Conservation (phyloP, 148 eudicot species). For the Bassia scoparia region DNA sequence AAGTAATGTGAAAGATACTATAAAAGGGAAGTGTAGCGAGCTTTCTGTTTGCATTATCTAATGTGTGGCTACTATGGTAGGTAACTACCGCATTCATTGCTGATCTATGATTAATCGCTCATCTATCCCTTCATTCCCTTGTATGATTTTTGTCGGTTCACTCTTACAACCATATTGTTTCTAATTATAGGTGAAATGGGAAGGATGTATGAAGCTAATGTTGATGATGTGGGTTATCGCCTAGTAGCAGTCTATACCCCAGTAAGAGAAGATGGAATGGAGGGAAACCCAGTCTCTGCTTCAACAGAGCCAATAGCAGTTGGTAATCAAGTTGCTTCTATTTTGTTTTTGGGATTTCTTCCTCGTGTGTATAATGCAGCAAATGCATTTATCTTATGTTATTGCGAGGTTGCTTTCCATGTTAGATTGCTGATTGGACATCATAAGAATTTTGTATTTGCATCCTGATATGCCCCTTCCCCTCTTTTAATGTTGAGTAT, state of each 20-base stretch:
- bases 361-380: not conserved
- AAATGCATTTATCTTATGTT: too few species aligned
- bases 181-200: slow-evolving; percentile 80
- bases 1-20: too few species aligned
- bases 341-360: not conserved
- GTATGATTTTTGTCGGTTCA: not conserved
- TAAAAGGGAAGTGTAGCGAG: too few species aligned
- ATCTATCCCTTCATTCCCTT: not conserved
- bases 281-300: slow-evolving; percentile 85
- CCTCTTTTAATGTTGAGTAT: not conserved
- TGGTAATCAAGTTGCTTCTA: slow-evolving; percentile 38
- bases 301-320: slow-evolving; percentile 93
- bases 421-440: slow-evolving; percentile 3
- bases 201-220: slow-evolving; percentile 98
- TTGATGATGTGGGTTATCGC: slow-evolving; percentile 97
- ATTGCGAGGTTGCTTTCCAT: not conserved
- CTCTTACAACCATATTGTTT: slow-evolving; percentile 3
- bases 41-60: not conserved
- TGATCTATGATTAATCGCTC: not conserved
- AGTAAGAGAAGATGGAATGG: slow-evolving; percentile 87
- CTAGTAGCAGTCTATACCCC: slow-evolving; percentile 91
- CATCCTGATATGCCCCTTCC: not conserved
- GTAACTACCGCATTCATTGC: not conserved
- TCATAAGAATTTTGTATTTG: too few species aligned
- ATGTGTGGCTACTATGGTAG: not conserved